A percentile compares a stretch with the other conserved stretches of the same genome.
These are phyloP conservation scores for Leccinum arenicola DNA, from an alignment of 768 basidiomycete genomes.

Conservation along the genomic window DNA sequence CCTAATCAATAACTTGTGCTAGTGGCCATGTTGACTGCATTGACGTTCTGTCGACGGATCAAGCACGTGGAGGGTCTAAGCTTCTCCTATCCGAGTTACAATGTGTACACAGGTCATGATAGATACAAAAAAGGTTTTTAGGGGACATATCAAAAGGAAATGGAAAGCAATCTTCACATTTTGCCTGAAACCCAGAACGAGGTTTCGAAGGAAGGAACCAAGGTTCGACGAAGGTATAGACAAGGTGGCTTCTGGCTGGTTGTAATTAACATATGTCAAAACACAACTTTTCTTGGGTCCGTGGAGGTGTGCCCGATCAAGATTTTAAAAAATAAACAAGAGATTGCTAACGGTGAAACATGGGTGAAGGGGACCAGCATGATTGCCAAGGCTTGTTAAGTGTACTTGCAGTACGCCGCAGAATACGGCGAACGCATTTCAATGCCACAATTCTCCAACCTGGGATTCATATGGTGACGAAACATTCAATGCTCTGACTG, in stretches of 20 bases:
- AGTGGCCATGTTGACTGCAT: neutral
- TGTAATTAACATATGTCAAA: slow-evolving; percentile 22
- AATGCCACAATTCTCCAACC: slow-evolving; percentile 61
- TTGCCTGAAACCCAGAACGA: slow-evolving; percentile 5
- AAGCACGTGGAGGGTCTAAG: neutral
- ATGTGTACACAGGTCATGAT: slow-evolving; percentile 16
- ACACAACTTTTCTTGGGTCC: slow-evolving; percentile 22
- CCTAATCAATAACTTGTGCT: neutral
- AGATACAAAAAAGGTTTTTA: slow-evolving; percentile 17
- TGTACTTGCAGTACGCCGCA: neutral
- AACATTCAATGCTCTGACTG: slow-evolving; percentile 40
- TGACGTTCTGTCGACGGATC: neutral
- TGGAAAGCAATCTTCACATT: slow-evolving; percentile 18
- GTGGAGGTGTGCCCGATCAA: slow-evolving; percentile 10
- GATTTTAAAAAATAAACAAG: slow-evolving; percentile 30
- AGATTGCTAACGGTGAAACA: slow-evolving; percentile 4
- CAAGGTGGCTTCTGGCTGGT: slow-evolving; percentile 15
- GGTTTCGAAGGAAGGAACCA: slow-evolving; percentile 5
- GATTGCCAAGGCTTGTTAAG: neutral
- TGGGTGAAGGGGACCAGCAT: neutral
- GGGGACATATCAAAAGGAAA: slow-evolving; percentile 18
- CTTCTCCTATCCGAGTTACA: neutral
- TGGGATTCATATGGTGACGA: slow-evolving; percentile 39
- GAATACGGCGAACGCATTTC: slow-evolving; percentile 11
- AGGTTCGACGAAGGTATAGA: slow-evolving; percentile 25